phyloP scores from a whole-genome alignment of 768 basidiomycete genomes.

The Rhodotorula toruloides region DNA sequence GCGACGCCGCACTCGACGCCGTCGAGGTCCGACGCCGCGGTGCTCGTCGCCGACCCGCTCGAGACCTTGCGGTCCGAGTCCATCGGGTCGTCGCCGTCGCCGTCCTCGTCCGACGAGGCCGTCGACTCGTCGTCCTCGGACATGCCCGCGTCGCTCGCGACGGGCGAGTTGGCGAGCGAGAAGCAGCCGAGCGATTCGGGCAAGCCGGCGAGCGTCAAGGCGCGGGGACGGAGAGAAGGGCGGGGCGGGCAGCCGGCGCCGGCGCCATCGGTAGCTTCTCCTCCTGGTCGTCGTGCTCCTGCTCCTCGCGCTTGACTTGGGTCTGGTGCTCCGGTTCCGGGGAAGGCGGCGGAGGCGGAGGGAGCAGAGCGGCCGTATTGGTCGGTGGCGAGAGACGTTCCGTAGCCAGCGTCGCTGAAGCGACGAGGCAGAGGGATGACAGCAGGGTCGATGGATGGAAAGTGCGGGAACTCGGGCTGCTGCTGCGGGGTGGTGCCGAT shows the following conservation, averaged over 20 bases:
- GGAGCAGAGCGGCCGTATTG: neutral
- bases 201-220: conserved; percentile 31
- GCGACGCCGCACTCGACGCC: neutral
- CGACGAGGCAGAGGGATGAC: conserved; percentile 28
- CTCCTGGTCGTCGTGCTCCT: neutral
- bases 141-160: conserved; percentile 1
- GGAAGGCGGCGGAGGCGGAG: conserved; percentile 6
- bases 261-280: neutral
- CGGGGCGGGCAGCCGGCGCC: neutral
- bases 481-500: neutral
- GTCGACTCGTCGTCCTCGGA: too few relatives aligned
- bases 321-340: conserved; percentile 1
- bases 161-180: conserved; percentile 34
- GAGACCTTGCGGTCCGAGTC: neutral
- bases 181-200: conserved; percentile 34
- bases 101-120: neutral
- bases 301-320: neutral
- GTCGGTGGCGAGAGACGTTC: conserved; percentile 20
- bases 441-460: conserved; percentile 27
- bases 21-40: neutral
- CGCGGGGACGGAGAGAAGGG: conserved; percentile 14
- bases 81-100: neutral
- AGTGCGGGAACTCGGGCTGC: neutral
- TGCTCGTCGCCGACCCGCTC: conserved; percentile 3
- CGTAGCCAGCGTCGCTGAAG: conserved; percentile 30